Conservation (phyloP, 352 stramenopile genomes). For the Phytophthora colocasiae region DNA sequence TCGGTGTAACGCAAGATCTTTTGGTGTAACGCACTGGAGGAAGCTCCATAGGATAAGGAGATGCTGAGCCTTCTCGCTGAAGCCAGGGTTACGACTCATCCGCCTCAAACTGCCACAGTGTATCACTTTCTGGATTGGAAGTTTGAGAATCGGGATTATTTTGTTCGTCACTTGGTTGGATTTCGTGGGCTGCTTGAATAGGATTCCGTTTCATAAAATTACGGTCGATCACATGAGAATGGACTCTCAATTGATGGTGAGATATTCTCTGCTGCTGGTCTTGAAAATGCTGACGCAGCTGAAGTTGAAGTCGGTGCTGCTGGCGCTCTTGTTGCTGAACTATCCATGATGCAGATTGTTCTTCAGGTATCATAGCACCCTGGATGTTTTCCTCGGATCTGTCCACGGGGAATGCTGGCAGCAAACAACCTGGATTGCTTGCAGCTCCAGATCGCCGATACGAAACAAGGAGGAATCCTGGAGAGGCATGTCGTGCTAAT, state of each 20-base stretch:
- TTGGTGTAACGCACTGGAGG: slow-evolving; percentile 2
- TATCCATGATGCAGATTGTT: neutral
- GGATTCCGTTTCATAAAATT: too few species aligned
- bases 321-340: slow-evolving; percentile 9
- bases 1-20: neutral
- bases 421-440: neutral
- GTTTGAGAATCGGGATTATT: too few species aligned
- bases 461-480: slow-evolving; percentile 22
- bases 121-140: too few species aligned
- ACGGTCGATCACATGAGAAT: too few species aligned
- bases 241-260: neutral
- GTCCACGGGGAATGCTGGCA: slow-evolving; percentile 6
- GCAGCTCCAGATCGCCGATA: slow-evolving; percentile 14
- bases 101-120: slow-evolving; percentile 11
- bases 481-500: slow-evolving; percentile 17
- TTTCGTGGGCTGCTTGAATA: too few species aligned
- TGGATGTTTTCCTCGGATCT: neutral
- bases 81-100: neutral
- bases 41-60: slow-evolving; percentile 26
- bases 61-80: slow-evolving; percentile 24
- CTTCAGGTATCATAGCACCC: neutral
- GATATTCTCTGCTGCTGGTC: slow-evolving; percentile 2
- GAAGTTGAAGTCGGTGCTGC: neutral
- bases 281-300: slow-evolving; percentile 1
- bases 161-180: too few species aligned